A percentile compares a stretch with the other conserved stretches of the same genome.
These are phyloP conservation scores for Alternaria infectoria DNA, from an alignment of 2,329 filamentous ascomycete species.

Conservation along the genomic window DNA sequence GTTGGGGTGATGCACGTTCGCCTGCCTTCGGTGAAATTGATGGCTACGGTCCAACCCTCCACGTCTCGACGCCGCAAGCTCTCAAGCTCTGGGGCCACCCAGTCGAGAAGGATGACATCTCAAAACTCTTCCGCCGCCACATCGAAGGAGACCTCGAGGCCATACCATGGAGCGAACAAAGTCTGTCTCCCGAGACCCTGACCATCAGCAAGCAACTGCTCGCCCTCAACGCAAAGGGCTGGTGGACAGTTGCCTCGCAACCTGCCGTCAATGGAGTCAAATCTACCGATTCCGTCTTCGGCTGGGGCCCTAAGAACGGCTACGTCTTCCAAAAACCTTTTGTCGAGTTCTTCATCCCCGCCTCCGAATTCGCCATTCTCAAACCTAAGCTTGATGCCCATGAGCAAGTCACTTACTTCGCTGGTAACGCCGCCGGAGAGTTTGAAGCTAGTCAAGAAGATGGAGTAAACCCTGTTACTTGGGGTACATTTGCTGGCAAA, in stretches of 20 bases:
- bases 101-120: slow-evolving; percentile 73
- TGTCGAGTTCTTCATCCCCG: slow-evolving; percentile 91
- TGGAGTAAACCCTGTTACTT: slow-evolving; percentile 90
- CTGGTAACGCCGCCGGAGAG: slow-evolving; percentile 77
- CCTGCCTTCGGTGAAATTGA: slow-evolving; percentile 92
- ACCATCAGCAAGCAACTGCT: slow-evolving; percentile 80
- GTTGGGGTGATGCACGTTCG: slow-evolving; percentile 91
- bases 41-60: slow-evolving; percentile 95
- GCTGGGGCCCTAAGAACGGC: slow-evolving; percentile 90
- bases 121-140: slow-evolving; percentile 78
- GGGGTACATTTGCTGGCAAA: slow-evolving; percentile 94
- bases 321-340: slow-evolving; percentile 99
- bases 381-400: slow-evolving; percentile 69
- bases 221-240: slow-evolving; percentile 78
- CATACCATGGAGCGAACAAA: slow-evolving; percentile 94
- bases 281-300: slow-evolving; percentile 79
- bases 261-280: slow-evolving; percentile 87
- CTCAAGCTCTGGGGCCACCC: slow-evolving; percentile 86
- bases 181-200: slow-evolving; percentile 80
- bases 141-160: slow-evolving; percentile 79
- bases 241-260: slow-evolving; percentile 97
- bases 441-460: slow-evolving; percentile 73
- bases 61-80: slow-evolving; percentile 85
- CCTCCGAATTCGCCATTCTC: slow-evolving; percentile 72
- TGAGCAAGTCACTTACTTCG: slow-evolving; percentile 83